Evolutionary conservation across 2,329 filamentous ascomycete species (phyloP).

Genomic region (Fusarium sublunatum): DNA sequence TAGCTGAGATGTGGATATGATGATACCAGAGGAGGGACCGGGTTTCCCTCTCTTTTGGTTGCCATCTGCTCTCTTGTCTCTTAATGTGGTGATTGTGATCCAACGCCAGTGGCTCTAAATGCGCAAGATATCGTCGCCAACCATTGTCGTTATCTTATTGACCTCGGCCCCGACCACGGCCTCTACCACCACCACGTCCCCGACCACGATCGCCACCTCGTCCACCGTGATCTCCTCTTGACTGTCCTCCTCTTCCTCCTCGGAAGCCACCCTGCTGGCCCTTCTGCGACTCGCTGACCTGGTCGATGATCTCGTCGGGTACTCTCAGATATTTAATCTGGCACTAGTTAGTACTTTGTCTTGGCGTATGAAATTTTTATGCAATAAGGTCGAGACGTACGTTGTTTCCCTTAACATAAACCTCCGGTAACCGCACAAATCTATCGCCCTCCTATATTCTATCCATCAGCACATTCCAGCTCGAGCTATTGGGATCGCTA

Average conservation of each 20-base stretch:
- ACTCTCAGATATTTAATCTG: slow-evolving; percentile 99
- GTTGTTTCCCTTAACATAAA: slow-evolving; percentile 97
- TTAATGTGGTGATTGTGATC: slow-evolving; percentile 7
- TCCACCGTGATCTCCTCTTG: slow-evolving; percentile 68
- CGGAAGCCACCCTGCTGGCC: slow-evolving; percentile 72
- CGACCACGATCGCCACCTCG: slow-evolving; percentile 61
- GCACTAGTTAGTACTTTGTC: slow-evolving; percentile 20
- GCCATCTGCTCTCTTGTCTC: slow-evolving; percentile 3
- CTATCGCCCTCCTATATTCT: slow-evolving; percentile 83
- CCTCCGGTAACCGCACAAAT: slow-evolving; percentile 91
- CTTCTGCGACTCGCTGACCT: slow-evolving; percentile 92
- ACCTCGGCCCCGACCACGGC: slow-evolving; percentile 52
- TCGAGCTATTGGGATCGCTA: slow-evolving; percentile 1
- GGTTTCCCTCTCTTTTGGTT: slow-evolving; percentile 16
- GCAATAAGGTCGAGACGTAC: slow-evolving; percentile 62
- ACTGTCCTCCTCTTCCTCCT: slow-evolving; percentile 70
- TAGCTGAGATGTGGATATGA: slow-evolving; percentile 4
- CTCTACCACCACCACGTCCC: slow-evolving; percentile 55
- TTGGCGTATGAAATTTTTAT: not conserved
- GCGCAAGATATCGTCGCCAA: slow-evolving; percentile 17
- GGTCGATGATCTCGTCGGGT: slow-evolving; percentile 94
- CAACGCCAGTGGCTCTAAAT: not conserved
- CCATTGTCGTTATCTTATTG: slow-evolving; percentile 40
- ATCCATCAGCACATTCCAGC: slow-evolving; percentile 24
- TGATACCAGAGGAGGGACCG: slow-evolving; percentile 17